Base-by-base conservation (phyloP, 805 yeast genomes). In the Metschnikowia orientalis region DNA sequence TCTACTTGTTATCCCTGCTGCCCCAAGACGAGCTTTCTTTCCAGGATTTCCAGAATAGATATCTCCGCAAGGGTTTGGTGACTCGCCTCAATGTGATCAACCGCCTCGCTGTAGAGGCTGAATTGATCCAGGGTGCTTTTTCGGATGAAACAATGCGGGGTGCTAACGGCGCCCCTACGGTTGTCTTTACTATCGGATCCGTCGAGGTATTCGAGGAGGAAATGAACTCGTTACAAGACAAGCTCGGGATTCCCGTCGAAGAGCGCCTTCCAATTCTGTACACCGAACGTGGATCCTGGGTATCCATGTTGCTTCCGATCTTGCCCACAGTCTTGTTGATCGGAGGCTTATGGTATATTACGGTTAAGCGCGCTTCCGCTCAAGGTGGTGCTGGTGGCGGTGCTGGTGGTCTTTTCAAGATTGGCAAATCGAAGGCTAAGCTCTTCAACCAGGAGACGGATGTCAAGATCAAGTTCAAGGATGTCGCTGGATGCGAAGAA, bases 401-500 rank as follows among this genome's bases (percentile, higher is more conserved):
- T 3, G 75, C 82, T 40, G 88, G 88, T 33, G 95, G 95, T 4
- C 73, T 84, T 10, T 77, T 84, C 61, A 74, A 75, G 34, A 84
- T 89, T 52, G 95, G 97, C 38, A 86, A 88, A 56, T 81, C 94
- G 23, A 85, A 84, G 37, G 97, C 97, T 4, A 85, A 87, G 56
- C 71, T 79, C 42, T 90, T 90, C 67, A 90, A 92, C 58, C 85
- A 82, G 54, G 97, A 92, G 46, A 81, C 89, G 2, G 95, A 87
- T 42, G 84, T 92, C 41, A 86, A 85, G 54, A 81, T 87, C 32
- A 81, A 79, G 56, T 92, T 92, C 54, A 76, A 80, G 48, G 97
- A 94, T 58, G 98, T 92, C 32, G 98, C 98, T 1, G 99, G 99
- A 33, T 84, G 90, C 69, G 83, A 81, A 41, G 99, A 92, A 63